These are phyloP conservation scores for Trichoderma brevicompactum DNA, from an alignment of 2,329 filamentous ascomycete genomes.

Conservation along the genomic window DNA sequence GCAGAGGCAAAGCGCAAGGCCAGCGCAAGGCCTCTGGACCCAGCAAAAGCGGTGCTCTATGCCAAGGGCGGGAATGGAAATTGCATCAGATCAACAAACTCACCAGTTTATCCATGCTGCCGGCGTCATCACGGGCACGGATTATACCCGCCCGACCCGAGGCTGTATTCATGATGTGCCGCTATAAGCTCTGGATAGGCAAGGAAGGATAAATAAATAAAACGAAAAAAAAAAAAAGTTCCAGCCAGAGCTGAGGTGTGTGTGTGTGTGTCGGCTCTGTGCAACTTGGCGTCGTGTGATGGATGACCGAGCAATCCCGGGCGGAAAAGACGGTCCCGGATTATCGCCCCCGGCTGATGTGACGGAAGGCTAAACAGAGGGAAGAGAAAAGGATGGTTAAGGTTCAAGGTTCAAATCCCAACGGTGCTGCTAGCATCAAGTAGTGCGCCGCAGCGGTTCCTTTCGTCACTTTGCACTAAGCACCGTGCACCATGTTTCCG, in stretches of 20 bases:
- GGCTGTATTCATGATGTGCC: slow-evolving; percentile 46
- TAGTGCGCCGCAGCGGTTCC: slow-evolving; percentile 20
- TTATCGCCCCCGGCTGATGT: slow-evolving; percentile 26
- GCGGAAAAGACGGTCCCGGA: slow-evolving; percentile 27
- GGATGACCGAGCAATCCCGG: slow-evolving; percentile 37
- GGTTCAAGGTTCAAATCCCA: background rate
- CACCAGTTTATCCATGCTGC: slow-evolving; percentile 63
- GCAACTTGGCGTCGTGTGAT: slow-evolving; percentile 43
- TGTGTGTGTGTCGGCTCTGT: slow-evolving; percentile 39
- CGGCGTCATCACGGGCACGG: slow-evolving; percentile 56
- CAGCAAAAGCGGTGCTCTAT: background rate
- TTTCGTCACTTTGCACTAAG: slow-evolving; percentile 28
- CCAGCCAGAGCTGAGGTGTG: slow-evolving; percentile 30
- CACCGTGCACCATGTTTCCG: slow-evolving; percentile 6
- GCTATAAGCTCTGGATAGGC: slow-evolving; percentile 31
- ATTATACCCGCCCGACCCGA: slow-evolving; percentile 63
- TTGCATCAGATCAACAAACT: slow-evolving; percentile 38
- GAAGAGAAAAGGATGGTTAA: slow-evolving; percentile 9
- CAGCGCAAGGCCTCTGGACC: slow-evolving; percentile 1
- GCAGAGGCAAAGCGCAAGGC: slow-evolving; percentile 1
- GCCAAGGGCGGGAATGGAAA: background rate
- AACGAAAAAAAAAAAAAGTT: slow-evolving; percentile 18
- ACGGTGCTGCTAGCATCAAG: slow-evolving; percentile 11
- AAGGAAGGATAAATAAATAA: slow-evolving; percentile 26
- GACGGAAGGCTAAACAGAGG: slow-evolving; percentile 19